Percentiles rank a stretch among this genome's conserved stretches.
Conservation (phyloP, 148 eudicot genomes). For the Diospyros kaki region DNA sequence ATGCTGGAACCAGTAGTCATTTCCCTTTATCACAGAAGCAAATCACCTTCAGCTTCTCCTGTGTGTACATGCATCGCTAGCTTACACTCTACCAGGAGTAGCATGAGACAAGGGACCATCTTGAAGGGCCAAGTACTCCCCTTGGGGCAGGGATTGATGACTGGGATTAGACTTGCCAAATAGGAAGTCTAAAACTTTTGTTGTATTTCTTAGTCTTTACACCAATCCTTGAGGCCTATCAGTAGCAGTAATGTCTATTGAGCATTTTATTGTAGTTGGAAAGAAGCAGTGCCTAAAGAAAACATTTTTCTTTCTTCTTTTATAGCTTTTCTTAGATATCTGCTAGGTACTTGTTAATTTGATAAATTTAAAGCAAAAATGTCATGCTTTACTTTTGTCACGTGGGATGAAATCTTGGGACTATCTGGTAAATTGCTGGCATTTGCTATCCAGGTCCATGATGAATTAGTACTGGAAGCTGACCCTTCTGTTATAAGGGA, state of each 20-base stretch:
- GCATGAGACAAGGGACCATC: too few species aligned
- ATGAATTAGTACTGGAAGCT: conserved; percentile 87
- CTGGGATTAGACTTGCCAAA: neutral
- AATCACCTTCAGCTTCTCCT: neutral
- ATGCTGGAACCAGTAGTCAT: neutral
- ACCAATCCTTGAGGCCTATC: neutral
- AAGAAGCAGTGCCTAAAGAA: neutral
- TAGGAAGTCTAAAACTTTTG: neutral
- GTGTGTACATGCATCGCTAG: too few species aligned
- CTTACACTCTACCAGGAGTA: too few species aligned
- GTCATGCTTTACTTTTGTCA: neutral
- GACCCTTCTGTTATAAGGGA: conserved; percentile 68
- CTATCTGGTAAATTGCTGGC: conserved; percentile 5
- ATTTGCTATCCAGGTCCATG: conserved; percentile 63
- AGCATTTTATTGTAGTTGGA: neutral
- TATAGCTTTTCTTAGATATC: neutral
- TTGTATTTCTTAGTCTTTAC: neutral
- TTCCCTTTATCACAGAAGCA: neutral
- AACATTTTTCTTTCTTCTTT: neutral
- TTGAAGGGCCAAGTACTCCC: too few species aligned
- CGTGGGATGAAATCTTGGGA: neutral
- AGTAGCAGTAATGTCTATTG: neutral
- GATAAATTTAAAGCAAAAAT: neutral
- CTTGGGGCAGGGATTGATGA: too few species aligned
- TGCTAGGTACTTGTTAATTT: conserved; percentile 3